Evolutionary conservation across 1,284 basidiomycete genomes (phyloP).

Genomic region (Fomitopsis palustris): DNA sequence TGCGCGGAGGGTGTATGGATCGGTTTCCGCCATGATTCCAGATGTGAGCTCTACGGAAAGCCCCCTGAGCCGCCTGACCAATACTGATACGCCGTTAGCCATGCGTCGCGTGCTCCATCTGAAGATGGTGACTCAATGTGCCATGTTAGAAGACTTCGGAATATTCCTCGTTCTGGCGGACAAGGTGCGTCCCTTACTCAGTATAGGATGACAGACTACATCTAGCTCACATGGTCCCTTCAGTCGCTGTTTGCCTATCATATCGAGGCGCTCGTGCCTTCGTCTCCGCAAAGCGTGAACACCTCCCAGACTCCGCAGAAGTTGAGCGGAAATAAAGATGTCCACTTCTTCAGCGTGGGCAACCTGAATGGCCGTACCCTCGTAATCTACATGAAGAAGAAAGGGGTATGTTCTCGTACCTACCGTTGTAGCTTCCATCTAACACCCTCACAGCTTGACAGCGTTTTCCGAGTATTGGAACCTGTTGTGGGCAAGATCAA

Average conservation of each 20-base stretch:
- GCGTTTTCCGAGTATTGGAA: slow-evolving; percentile 91
- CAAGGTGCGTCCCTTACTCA: slow-evolving; percentile 60
- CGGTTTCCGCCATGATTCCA: slow-evolving; percentile 84
- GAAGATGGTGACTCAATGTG: slow-evolving; percentile 89
- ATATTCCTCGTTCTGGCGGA: slow-evolving; percentile 95
- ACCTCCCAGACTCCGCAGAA: slow-evolving; percentile 80
- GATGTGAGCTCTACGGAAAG: slow-evolving; percentile 47
- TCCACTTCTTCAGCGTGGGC: slow-evolving; percentile 93
- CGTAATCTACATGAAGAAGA: slow-evolving; percentile 95
- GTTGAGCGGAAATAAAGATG: slow-evolving; percentile 85
- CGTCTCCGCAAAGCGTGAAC: slow-evolving; percentile 60
- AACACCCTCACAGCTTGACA: slow-evolving; percentile 55
- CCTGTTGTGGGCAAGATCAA: slow-evolving; percentile 86
- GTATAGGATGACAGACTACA: not conserved
- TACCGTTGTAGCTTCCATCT: not conserved
- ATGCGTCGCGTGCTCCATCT: slow-evolving; percentile 88
- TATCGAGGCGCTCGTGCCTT: slow-evolving; percentile 93
- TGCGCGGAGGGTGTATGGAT: slow-evolving; percentile 98
- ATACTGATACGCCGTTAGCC: slow-evolving; percentile 39
- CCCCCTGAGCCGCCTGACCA: not conserved
- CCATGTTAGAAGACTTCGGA: slow-evolving; percentile 92
- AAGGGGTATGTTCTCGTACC: slow-evolving; percentile 59
- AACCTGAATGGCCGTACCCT: slow-evolving; percentile 81
- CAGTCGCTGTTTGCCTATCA: slow-evolving; percentile 85
- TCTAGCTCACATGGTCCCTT: not conserved